phyloP scores from a whole-genome alignment of 2,329 filamentous ascomycete genomes.

The Exserohilum turcica region DNA sequence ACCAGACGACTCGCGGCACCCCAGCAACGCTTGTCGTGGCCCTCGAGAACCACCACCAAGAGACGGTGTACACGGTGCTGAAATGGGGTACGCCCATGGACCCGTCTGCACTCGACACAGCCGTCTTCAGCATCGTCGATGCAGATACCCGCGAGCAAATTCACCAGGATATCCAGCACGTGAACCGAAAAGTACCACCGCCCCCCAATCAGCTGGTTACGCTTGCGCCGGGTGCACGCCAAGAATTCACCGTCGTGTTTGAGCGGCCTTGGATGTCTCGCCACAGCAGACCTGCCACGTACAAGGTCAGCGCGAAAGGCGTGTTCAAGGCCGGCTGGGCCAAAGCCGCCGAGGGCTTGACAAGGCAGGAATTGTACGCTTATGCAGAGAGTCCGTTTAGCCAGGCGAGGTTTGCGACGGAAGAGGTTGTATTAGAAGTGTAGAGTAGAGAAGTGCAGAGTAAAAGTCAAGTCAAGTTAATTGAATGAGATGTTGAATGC shows the following conservation, averaged over 20 bases:
- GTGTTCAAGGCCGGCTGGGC: constrained; percentile 46
- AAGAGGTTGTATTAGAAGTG: constrained; percentile 30
- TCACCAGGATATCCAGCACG: constrained; percentile 37
- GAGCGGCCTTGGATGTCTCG: constrained; percentile 46
- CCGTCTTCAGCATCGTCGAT: constrained; percentile 45
- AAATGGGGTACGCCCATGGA: constrained; percentile 52
- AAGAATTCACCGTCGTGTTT: constrained; percentile 45
- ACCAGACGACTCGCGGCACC: constrained; percentile 34
- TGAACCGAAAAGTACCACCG: constrained; percentile 48
- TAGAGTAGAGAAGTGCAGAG: neutral
- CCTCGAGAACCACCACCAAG: constrained; percentile 44
- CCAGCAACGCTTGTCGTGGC: constrained; percentile 45
- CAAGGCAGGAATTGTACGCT: constrained; percentile 32
- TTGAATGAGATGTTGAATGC: no score
- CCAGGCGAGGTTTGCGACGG: constrained; percentile 30
- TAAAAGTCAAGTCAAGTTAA: no score
- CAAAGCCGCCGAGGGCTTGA: constrained; percentile 27
- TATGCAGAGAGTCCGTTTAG: constrained; percentile 34
- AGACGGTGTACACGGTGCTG: constrained; percentile 44
- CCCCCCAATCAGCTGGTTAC: constrained; percentile 43
- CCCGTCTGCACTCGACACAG: constrained; percentile 43
- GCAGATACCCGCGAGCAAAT: constrained; percentile 34
- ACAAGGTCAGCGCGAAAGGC: constrained; percentile 45
- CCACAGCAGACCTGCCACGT: constrained; percentile 41
- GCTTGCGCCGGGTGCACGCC: constrained; percentile 41